A percentile compares a stretch with the other conserved stretches of the same genome.
Conservation (phyloP, 345 rosid genomes). For the Bruguiera sexangula region DNA sequence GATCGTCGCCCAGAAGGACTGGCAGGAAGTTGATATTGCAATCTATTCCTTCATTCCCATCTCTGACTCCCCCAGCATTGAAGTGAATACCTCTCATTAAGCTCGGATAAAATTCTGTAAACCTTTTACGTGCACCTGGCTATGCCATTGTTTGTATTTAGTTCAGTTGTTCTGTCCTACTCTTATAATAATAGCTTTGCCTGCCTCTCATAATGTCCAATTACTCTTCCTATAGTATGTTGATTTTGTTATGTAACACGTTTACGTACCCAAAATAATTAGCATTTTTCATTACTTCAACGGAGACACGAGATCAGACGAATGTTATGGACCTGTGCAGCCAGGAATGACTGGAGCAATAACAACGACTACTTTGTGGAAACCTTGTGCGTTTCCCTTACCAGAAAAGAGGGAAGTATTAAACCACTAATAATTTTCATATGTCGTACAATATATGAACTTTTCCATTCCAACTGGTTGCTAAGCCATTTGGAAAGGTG, state of each 20-base stretch:
- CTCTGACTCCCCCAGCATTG: conserved; percentile 77
- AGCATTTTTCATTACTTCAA: too few species aligned
- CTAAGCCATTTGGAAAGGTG: too few species aligned
- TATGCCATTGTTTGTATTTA: conserved; percentile 7
- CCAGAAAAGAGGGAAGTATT: too few species aligned
- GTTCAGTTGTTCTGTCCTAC: conserved; percentile 3
- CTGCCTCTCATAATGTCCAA: conserved; percentile 28
- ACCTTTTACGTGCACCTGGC: conserved; percentile 18
- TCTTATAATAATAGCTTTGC: conserved; percentile 34
- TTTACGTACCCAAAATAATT: too few species aligned
- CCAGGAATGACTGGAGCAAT: too few species aligned
- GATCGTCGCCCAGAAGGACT: conserved; percentile 54
- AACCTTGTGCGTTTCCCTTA: too few species aligned
- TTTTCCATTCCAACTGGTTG: too few species aligned
- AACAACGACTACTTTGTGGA: too few species aligned
- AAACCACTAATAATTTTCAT: too few species aligned
- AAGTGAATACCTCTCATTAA: conserved; percentile 24
- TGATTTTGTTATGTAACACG: neutral
- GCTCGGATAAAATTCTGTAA: conserved; percentile 23
- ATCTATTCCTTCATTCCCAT: conserved; percentile 94
- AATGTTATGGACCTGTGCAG: too few species aligned
- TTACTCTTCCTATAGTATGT: conserved; percentile 19
- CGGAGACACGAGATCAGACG: too few species aligned
- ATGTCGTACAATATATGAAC: too few species aligned
- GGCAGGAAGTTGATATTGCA: conserved; percentile 88